Percentiles rank a stretch among this genome's conserved stretches.
Evolutionary conservation across 148 eudicot genomes (phyloP).

Genomic region (Cornus florida): DNA sequence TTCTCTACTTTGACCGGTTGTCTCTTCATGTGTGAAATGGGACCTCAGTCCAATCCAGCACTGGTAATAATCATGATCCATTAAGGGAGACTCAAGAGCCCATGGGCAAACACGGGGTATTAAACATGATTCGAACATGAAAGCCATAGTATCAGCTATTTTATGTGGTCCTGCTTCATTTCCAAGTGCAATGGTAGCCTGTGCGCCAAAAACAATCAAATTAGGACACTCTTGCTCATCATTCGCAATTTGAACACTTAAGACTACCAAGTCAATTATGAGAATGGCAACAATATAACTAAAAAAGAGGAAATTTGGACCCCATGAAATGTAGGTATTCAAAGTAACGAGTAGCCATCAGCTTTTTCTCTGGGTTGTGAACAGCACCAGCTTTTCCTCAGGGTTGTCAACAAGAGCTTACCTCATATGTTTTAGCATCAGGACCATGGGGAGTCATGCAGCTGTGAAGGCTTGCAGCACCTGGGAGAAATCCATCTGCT

Average conservation of each 20-base stretch:
- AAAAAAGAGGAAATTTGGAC: not conserved
- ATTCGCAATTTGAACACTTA: not conserved
- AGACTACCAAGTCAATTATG: not conserved
- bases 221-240: not conserved
- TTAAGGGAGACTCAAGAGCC: conserved; percentile 82
- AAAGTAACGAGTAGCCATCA: not conserved
- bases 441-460: conserved; percentile 99
- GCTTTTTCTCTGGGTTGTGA: not conserved
- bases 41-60: conserved; percentile 94
- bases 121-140: conserved; percentile 97
- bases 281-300: not conserved
- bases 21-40: conserved; percentile 43
- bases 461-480: conserved; percentile 94
- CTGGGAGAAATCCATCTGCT: conserved; percentile 97
- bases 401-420: conserved; percentile 18
- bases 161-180: conserved; percentile 67
- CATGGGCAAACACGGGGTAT: conserved; percentile 86
- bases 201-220: conserved; percentile 7
- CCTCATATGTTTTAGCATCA: conserved; percentile 96
- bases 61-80: conserved; percentile 83
- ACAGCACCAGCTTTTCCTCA: not conserved
- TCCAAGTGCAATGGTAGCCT: conserved; percentile 76
- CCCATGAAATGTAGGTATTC: not conserved
- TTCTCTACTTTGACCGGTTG: not conserved
- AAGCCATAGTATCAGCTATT: conserved; percentile 81